A percentile compares a stretch with the other conserved stretches of the same genome.
Conservation (phyloP, 192 early-diverging fungal genomes). For the Entophlyctis helioformis region DNA sequence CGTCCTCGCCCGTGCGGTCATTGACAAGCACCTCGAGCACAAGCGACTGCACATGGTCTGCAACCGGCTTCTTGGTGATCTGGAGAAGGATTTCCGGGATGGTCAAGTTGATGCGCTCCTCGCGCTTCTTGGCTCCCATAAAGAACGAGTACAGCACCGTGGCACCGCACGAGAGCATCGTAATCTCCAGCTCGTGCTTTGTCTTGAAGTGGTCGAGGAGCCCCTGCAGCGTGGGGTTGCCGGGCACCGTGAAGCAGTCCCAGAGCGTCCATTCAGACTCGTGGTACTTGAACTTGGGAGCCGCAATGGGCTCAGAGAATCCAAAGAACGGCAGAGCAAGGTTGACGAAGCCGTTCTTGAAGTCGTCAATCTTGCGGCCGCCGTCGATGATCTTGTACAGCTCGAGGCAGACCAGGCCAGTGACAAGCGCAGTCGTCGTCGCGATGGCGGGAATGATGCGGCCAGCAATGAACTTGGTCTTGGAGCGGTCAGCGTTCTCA, state of each 20-base stretch:
- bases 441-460: constrained; percentile 97
- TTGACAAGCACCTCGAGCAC: constrained; percentile 83
- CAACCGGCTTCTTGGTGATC: constrained; percentile 80
- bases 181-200: constrained; percentile 75
- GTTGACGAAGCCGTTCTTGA: constrained; percentile 99
- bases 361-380: constrained; percentile 77
- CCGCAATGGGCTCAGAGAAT: constrained; percentile 95
- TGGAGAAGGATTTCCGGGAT: constrained; percentile 69
- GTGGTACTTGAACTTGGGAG: constrained; percentile 78
- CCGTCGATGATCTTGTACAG: constrained; percentile 86
- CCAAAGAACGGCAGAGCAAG: constrained; percentile 97
- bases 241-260: constrained; percentile 85
- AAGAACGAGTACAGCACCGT: constrained; percentile 90
- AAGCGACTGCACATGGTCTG: constrained; percentile 69
- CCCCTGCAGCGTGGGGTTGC: constrained; percentile 79
- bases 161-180: constrained; percentile 84
- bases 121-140: constrained; percentile 72
- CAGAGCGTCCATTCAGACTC: constrained; percentile 81
- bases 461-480: constrained; percentile 94
- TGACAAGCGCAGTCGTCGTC: constrained; percentile 93
- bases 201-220: constrained; percentile 75
- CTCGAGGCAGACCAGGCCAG: constrained; percentile 95
- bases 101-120: constrained; percentile 68
- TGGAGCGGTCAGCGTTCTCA: constrained; percentile 67
- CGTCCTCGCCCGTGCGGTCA: constrained; percentile 79